A percentile compares a stretch with the other conserved stretches of the same genome.
Evolutionary conservation across 768 basidiomycete species (phyloP).

Genomic region (Kwoniella sp.): DNA sequence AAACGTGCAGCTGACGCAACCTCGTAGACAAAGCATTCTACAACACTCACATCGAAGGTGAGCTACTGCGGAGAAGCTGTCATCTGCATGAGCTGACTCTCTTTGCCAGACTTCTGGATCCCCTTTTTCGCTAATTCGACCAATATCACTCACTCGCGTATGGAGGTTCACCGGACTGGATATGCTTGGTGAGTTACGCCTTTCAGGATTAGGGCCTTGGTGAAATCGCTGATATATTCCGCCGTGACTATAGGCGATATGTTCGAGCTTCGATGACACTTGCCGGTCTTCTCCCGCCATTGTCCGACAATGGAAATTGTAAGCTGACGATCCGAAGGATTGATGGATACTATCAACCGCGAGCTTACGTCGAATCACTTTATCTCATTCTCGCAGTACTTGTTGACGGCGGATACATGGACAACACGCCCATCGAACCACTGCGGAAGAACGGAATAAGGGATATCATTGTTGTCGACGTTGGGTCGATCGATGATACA

Average conservation of each 20-base stretch:
- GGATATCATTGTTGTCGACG: conserved; percentile 88
- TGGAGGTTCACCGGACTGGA: conserved; percentile 98
- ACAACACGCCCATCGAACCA: conserved; percentile 69
- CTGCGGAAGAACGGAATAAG: conserved; percentile 92
- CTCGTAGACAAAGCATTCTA: conserved; percentile 72
- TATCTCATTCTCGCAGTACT: conserved; percentile 38
- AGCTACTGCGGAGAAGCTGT: conserved; percentile 9
- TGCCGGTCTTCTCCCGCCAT: conserved; percentile 88
- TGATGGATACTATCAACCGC: background rate
- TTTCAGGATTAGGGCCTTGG: conserved; percentile 33
- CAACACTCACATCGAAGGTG: conserved; percentile 71
- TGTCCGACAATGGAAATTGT: conserved; percentile 85
- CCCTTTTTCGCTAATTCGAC: conserved; percentile 98
- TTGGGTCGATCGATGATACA: conserved; percentile 92
- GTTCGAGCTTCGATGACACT: conserved; percentile 89
- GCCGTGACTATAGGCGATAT: conserved; percentile 10
- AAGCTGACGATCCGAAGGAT: conserved; percentile 4
- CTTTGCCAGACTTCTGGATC: conserved; percentile 82
- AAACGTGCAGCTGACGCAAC: conserved; percentile 13
- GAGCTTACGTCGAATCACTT: background rate
- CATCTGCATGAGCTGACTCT: background rate
- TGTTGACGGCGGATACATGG: conserved; percentile 58
- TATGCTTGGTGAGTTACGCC: conserved; percentile 95
- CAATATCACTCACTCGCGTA: conserved; percentile 90
- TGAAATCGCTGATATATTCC: background rate